Evolutionary conservation across 2,329 filamentous ascomycete species (phyloP).

Genomic region (Ambrosiella cleistominuta): DNA sequence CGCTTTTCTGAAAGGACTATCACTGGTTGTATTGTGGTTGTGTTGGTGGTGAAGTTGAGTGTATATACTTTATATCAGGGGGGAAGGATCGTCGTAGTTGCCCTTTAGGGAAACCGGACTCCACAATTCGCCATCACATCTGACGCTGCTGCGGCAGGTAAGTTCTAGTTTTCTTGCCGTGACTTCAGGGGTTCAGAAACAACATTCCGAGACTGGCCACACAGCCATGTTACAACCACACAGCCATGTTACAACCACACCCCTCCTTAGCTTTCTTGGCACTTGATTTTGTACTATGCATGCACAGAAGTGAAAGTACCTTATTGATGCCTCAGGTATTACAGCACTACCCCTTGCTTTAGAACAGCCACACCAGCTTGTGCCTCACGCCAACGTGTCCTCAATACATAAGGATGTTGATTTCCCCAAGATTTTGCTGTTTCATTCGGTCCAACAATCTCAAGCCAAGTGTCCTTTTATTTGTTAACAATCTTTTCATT

Average conservation of each 20-base stretch:
- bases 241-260: conserved; percentile 3
- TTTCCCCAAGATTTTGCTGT: conserved; percentile 3
- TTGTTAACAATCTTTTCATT: not conserved
- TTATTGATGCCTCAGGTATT: conserved; percentile 10
- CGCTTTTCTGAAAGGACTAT: no score
- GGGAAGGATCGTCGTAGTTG: not conserved
- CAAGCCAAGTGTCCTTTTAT: conserved; percentile 12
- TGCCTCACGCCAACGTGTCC: conserved; percentile 12
- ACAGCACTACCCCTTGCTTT: not conserved
- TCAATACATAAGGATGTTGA: conserved; percentile 13
- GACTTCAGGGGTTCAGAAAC: conserved; percentile 6
- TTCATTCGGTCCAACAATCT: conserved; percentile 4
- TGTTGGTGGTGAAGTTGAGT: no score
- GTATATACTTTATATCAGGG: not conserved
- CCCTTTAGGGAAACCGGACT: conserved; percentile 1
- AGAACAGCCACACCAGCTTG: not conserved
- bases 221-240: conserved; percentile 3
- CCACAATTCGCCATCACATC: not conserved
- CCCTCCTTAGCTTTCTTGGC: not conserved
- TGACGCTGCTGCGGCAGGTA: not conserved
- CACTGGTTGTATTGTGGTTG: no score
- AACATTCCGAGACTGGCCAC: not conserved
- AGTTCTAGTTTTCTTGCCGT: not conserved
- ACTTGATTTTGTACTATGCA: not conserved
- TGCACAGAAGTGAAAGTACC: conserved; percentile 2